Percentiles rank a stretch among this genome's conserved stretches.
phyloP scores from a whole-genome alignment of 495 filamentous ascomycete species.

The Talaromyces borbonicus region DNA sequence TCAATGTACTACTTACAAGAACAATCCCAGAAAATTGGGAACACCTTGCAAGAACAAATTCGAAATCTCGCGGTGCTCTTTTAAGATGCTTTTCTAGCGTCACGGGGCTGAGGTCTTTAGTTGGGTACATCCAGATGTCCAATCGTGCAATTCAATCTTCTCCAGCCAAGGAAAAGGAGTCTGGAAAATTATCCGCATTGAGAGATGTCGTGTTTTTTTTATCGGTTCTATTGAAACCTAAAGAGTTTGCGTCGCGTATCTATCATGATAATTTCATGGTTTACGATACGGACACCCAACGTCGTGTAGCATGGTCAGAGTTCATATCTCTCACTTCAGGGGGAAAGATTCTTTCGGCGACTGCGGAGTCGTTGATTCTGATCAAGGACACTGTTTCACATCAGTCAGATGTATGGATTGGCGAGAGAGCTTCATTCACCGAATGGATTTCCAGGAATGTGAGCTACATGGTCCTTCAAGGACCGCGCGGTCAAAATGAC shows the following conservation, averaged over 20 bases:
- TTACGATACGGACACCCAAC: slow-evolving; percentile 23
- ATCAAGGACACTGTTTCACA: slow-evolving; percentile 20
- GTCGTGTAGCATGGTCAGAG: slow-evolving; percentile 55
- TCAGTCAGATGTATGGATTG: slow-evolving; percentile 48
- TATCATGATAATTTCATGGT: slow-evolving; percentile 36
- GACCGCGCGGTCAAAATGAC: slow-evolving; percentile 22
- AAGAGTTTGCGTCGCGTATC: slow-evolving; percentile 43
- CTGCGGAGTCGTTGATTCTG: slow-evolving; percentile 65
- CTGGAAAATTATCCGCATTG: slow-evolving; percentile 19
- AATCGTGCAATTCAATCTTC: slow-evolving; percentile 14
- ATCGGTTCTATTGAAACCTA: slow-evolving; percentile 45
- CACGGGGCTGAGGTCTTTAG: slow-evolving; percentile 52
- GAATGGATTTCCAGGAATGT: slow-evolving; percentile 72
- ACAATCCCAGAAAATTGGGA: slow-evolving; percentile 73
- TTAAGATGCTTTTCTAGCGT: slow-evolving; percentile 61
- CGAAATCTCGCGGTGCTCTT: slow-evolving; percentile 36
- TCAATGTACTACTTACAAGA: slow-evolving; percentile 56
- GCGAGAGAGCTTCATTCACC: slow-evolving; percentile 52
- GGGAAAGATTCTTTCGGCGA: slow-evolving; percentile 59
- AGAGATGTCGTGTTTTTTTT: slow-evolving; percentile 35
- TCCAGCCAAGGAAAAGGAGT: slow-evolving; percentile 19
- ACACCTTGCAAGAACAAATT: slow-evolving; percentile 30
- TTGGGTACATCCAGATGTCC: slow-evolving; percentile 27
- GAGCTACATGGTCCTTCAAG: slow-evolving; percentile 35
- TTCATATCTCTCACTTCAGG: slow-evolving; percentile 53